These are phyloP conservation scores for Neurospora sp. DNA, from an alignment of 495 filamentous ascomycete species.

Conservation along the genomic window DNA sequence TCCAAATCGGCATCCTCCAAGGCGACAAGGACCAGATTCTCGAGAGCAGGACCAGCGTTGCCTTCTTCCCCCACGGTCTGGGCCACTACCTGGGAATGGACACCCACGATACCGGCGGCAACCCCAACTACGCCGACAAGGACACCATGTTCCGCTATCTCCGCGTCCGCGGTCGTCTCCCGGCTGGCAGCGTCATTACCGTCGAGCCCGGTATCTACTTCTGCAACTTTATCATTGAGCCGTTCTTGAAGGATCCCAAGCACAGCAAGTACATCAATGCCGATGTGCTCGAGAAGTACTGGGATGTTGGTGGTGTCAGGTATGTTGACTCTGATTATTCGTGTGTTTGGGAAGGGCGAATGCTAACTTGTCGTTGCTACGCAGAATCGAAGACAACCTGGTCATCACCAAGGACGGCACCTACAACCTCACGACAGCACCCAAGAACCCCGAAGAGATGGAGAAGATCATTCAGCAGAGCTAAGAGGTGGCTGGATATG, in stretches of 20 bases:
- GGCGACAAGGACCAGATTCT: constrained; percentile 63
- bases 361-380: background rate
- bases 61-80: constrained; percentile 88
- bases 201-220: constrained; percentile 95
- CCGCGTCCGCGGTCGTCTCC: constrained; percentile 65
- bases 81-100: constrained; percentile 93
- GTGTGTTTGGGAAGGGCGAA: background rate
- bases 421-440: constrained; percentile 69
- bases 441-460: constrained; percentile 65
- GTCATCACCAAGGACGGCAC: constrained; percentile 67
- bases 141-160: constrained; percentile 83
- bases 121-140: constrained; percentile 73
- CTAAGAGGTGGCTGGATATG: constrained; percentile 1
- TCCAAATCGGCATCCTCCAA: constrained; percentile 65
- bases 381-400: constrained; percentile 57
- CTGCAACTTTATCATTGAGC: constrained; percentile 84
- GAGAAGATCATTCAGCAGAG: constrained; percentile 43
- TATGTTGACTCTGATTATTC: constrained; percentile 11
- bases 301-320: constrained; percentile 81
- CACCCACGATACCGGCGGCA: constrained; percentile 84
- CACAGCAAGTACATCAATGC: constrained; percentile 65
- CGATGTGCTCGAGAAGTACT: constrained; percentile 67
- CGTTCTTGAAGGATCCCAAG: constrained; percentile 60
- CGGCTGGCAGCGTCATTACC: constrained; percentile 71
- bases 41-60: constrained; percentile 61